A percentile compares a stretch with the other conserved stretches of the same genome.
These are phyloP conservation scores for Dothidotthia symphoricarpi DNA, from an alignment of 2,329 filamentous ascomycete genomes.

Conservation along the genomic window DNA sequence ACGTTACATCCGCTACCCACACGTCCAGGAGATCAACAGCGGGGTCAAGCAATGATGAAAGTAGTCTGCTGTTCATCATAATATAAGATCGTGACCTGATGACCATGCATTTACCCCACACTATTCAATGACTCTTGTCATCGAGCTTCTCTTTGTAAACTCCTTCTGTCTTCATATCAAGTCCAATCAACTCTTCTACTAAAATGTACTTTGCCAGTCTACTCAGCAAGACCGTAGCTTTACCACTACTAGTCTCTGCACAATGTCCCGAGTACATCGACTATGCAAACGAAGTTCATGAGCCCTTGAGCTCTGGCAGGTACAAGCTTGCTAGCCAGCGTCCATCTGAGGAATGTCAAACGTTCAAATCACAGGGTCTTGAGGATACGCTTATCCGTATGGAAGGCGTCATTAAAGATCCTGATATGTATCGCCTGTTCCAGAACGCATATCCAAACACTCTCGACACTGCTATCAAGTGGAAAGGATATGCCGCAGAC, in stretches of 20 bases:
- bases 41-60: conserved; percentile 30
- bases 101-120: conserved; percentile 2
- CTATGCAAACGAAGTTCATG: conserved; percentile 44
- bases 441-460: conserved; percentile 73
- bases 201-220: conserved; percentile 26
- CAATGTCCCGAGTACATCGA: conserved; percentile 48
- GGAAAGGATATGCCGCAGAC: conserved; percentile 61
- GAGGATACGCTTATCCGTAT: conserved; percentile 42
- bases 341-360: conserved; percentile 46
- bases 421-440: conserved; percentile 68
- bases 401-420: conserved; percentile 45
- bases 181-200: conserved; percentile 1
- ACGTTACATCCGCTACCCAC: conserved; percentile 21
- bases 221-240: conserved; percentile 11
- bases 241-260: conserved; percentile 28
- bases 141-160: not conserved
- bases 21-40: conserved; percentile 26
- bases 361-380: conserved; percentile 47
- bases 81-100: not conserved
- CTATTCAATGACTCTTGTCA: conserved; percentile 3
- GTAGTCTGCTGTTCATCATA: conserved; percentile 14
- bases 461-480: conserved; percentile 69
- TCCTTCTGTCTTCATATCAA: conserved; percentile 1
- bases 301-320: conserved; percentile 45
- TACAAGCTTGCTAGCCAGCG: conserved; percentile 49